These are phyloP conservation scores for Mesembryanthemum crystallinum DNA, from an alignment of 148 eudicot species.

Conservation along the genomic window DNA sequence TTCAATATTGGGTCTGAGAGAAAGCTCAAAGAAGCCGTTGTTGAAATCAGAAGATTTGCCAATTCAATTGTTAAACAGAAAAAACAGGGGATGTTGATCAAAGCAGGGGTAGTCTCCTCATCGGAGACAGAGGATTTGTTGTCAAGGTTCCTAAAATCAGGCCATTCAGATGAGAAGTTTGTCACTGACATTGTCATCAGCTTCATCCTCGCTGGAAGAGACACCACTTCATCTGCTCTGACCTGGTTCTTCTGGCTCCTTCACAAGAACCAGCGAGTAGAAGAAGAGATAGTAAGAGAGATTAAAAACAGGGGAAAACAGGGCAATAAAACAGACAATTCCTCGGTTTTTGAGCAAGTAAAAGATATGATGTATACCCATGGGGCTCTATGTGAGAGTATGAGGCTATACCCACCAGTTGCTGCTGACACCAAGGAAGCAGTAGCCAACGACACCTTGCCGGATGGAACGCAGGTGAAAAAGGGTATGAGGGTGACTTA, in stretches of 20 bases:
- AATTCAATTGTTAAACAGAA: constrained; percentile 14
- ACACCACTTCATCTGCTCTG: constrained; percentile 36
- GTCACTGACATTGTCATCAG: constrained; percentile 42
- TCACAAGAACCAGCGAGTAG: constrained; percentile 20
- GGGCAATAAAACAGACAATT: constrained; percentile 9
- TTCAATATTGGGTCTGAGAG: constrained; percentile 45
- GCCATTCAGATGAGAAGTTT: constrained; percentile 37
- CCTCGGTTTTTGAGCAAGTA: constrained; percentile 30
- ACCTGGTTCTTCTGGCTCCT: constrained; percentile 55
- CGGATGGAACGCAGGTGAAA: constrained; percentile 43
- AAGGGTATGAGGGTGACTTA: constrained; percentile 46
- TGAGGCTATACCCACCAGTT: constrained; percentile 58
- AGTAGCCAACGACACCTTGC: constrained; percentile 30
- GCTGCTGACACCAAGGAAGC: constrained; percentile 40
- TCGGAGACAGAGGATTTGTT: constrained; percentile 32
- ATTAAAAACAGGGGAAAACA: constrained; percentile 12
- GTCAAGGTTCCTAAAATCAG: constrained; percentile 44
- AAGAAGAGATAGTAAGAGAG: constrained; percentile 35
- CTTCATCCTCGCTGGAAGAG: constrained; percentile 49
- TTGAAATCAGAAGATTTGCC: constrained; percentile 20
- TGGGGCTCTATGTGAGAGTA: constrained; percentile 51
- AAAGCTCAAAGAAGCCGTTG: constrained; percentile 30
- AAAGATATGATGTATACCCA: constrained; percentile 40
- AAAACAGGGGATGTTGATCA: constrained; percentile 2
- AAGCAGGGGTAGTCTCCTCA: neutral